Conservation (phyloP, 768 basidiomycete genomes). For the Rhodotorula toruloides region DNA sequence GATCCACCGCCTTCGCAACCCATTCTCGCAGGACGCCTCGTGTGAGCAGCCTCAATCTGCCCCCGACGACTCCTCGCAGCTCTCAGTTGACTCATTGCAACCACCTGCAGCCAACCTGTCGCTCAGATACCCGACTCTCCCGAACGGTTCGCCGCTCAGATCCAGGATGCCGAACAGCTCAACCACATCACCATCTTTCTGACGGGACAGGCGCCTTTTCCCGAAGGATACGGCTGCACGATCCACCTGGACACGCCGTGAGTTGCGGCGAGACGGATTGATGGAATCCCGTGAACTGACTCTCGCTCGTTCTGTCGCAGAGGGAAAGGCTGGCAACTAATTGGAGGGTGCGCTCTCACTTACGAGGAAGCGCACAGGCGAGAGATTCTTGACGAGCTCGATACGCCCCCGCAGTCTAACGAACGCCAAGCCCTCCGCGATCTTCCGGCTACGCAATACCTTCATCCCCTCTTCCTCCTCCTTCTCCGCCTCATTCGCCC, state of each 20-base stretch:
- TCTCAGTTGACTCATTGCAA: too few species aligned
- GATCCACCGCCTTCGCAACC: too few species aligned
- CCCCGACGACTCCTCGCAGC: too few species aligned
- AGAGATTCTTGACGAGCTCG: rapidly evolving
- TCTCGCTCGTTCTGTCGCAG: constrained; percentile 52
- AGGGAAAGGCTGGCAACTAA: constrained; percentile 74
- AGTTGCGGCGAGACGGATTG: background rate
- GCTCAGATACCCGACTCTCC: constrained; percentile 20
- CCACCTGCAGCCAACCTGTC: constrained; percentile 6
- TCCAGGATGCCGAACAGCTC: constrained; percentile 64
- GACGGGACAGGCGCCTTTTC: constrained; percentile 55
- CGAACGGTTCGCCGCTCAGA: constrained; percentile 66
- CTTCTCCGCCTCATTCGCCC: constrained; percentile 42
- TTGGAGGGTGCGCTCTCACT: constrained; percentile 60
- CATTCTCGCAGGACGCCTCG: too few species aligned
- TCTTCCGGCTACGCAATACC: constrained; percentile 35
- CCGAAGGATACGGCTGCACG: constrained; percentile 32
- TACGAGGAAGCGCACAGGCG: rapidly evolving
- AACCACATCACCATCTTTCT: constrained; percentile 84
- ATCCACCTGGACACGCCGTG: constrained; percentile 32
- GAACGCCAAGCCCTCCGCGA: constrained; percentile 40
- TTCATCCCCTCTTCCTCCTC: constrained; percentile 50
- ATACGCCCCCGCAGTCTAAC: constrained; percentile 53
- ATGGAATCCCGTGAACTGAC: background rate
- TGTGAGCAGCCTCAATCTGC: too few species aligned